Evolutionary conservation across 2,329 filamentous ascomycete genomes (phyloP).

Genomic region (Laburnicola sp.): DNA sequence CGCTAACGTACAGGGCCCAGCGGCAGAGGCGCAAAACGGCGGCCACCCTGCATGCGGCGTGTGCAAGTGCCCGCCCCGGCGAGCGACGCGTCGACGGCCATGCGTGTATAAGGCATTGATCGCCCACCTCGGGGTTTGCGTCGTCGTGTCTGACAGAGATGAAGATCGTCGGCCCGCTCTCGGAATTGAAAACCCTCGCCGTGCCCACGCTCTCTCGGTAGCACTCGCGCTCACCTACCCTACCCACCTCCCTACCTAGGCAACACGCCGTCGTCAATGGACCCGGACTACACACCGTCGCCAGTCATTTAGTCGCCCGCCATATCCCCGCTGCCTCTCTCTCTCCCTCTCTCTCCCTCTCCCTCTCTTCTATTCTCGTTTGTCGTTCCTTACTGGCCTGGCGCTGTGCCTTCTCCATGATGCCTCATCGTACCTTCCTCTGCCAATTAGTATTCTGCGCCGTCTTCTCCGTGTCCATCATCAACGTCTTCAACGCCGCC

Average conservation of each 20-base stretch:
- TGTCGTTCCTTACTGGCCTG: slow-evolving; percentile 17
- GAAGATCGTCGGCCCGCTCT: slow-evolving; percentile 21
- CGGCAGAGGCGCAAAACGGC: background rate
- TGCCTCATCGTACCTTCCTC: slow-evolving; percentile 39
- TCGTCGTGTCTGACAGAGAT: slow-evolving; percentile 23
- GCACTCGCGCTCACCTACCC: background rate
- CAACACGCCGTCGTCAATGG: slow-evolving; percentile 12
- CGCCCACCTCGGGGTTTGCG: slow-evolving; percentile 23
- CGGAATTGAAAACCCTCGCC: slow-evolving; percentile 13
- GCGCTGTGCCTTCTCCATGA: slow-evolving; percentile 24
- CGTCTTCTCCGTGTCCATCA: slow-evolving; percentile 38
- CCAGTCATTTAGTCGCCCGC: slow-evolving; percentile 12
- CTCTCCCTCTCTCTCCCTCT: slow-evolving; percentile 1
- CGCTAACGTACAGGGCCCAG: background rate
- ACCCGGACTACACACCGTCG: slow-evolving; percentile 1
- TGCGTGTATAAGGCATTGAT: slow-evolving; percentile 24
- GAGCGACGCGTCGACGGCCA: background rate
- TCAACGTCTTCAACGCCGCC: slow-evolving; percentile 40
- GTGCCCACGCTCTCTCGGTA: slow-evolving; percentile 7
- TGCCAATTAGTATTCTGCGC: slow-evolving; percentile 39
- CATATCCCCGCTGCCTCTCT: slow-evolving; percentile 7
- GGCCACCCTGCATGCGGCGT: background rate
- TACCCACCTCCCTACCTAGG: background rate
- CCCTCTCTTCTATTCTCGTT: background rate
- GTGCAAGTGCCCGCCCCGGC: background rate